Evolutionary conservation across 371 early-diverging fungal species (phyloP), one percentile per base, ranked within the genome.

Genomic region (Furculomyces boomerangus): DNA sequence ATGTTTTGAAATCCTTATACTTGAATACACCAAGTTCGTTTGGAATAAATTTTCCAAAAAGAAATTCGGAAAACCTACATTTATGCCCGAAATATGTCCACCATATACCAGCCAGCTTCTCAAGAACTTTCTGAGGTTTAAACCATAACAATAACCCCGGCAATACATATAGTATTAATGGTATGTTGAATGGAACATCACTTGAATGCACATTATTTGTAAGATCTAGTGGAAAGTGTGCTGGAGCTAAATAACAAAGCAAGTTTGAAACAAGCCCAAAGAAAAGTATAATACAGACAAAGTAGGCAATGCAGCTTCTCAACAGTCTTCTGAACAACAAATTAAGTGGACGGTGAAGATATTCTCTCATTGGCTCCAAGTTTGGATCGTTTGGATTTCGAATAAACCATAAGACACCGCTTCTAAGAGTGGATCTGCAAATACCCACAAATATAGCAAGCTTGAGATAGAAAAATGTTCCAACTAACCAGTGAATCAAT

Each of bases 361-460:
- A 81, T 62, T 95, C 96, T 44, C 81, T 79, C 61, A 95, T 81
- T 2, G 93, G 91, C 57, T 89, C 82, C 64, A 89, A 90, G 27
- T 84, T 78, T 8, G 91, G 89, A 61, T 94, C 92, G 45, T 85
- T 86, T 2, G 96, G 94, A 56, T 95, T 92, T 29, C 94, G 81
- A 50, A 93, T 84, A 64, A 93, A 93, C 92, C 93, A 92, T 74
- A 93, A 75, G 22, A 93, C 88, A 29, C 93, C 93, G 1, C 85
- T 86, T 0, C 94, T 80, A 18, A 91, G 74, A 16, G 86, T 71
- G 30, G 78, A 74, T 30, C 93, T 80, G 32, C 85, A 83, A 26
- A 74, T 60, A 13, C 81, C 62, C 18, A 94, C 78, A 59, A 90
- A 83, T 2, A 76, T 64, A 0, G 94, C 82, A 74, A 95, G 85